phyloP scores from a whole-genome alignment of 768 basidiomycete genomes.

The Amyloporia xantha region DNA sequence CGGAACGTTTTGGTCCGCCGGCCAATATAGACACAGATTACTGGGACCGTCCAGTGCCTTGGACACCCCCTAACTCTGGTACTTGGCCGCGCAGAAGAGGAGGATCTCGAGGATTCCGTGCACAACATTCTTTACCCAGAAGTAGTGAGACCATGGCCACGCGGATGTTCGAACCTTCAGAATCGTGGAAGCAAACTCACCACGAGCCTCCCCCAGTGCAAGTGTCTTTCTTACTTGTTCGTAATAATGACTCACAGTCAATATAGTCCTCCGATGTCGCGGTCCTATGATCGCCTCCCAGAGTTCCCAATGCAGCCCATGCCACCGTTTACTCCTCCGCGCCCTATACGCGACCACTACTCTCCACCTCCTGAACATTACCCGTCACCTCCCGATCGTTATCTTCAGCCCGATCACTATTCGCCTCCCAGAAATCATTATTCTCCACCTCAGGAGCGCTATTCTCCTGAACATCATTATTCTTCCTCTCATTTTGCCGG shows the following conservation, averaged over 20 bases:
- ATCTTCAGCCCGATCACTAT: background rate
- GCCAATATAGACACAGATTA: conserved; percentile 1
- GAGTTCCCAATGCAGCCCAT: conserved; percentile 5
- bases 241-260: background rate
- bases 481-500: conserved; percentile 23
- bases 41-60: conserved; percentile 41
- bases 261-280: background rate
- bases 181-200: conserved; percentile 60
- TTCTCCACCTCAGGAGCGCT: background rate
- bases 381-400: background rate
- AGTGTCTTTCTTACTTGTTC: conserved; percentile 1
- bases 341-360: conserved; percentile 2
- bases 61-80: conserved; percentile 31
- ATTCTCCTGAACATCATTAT: conserved; percentile 1
- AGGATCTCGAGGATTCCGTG: conserved; percentile 23
- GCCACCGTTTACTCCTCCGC: conserved; percentile 1
- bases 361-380: conserved; percentile 11
- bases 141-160: conserved; percentile 34
- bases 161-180: conserved; percentile 69
- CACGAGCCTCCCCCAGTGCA: conserved; percentile 23
- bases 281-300: conserved; percentile 9
- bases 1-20: background rate
- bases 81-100: conserved; percentile 39
- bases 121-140: background rate
- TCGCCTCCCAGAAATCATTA: background rate